Base-by-base conservation (phyloP, 139 green algal genomes). In the Eudorina sp. region DNA sequence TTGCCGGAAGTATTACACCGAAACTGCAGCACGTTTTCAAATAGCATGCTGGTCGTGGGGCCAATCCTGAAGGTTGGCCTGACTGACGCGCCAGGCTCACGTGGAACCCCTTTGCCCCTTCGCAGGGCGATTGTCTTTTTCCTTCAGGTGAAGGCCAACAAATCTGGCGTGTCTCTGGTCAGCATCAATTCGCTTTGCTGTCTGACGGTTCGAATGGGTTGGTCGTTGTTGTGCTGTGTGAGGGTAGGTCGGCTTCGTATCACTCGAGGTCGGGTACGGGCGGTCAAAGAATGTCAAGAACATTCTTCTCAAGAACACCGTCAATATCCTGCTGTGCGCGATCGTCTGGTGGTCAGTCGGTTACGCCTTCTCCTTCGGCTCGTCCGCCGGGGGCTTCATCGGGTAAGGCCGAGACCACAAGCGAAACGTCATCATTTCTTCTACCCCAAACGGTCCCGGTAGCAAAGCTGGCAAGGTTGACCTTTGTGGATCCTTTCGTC, bases 341-440 rank as follows among this genome's bases (percentile, higher is more conserved):
- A 38, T 94, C 36, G 85, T 76, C 43, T 96, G 92, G 90, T 96
- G 94, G 94, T 83, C 91, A 0, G 78, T 97, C 0, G 95, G 95
- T 4, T 97, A 92, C 55, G 94, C 92, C 27, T 96, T 98, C 79
- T 88, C 91, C 8, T 92, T 95, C 64, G 95, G 94, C 4, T 21
- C 74, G 4, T 85, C 69, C 9, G 86, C 85, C 5, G 45, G 31
- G 18, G 91, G 92, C n/a, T 90, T 96, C 46, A 92, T 96, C 7
- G 94, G 94, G 92, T 94, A 68, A 81, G 90, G 23, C 40, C 18
- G n/a, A n/a, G n/a, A n/a, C n/a, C n/a, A n/a, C n/a, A n/a, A n/a
- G n/a, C n/a, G n/a, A n/a, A n/a, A n/a, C n/a, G n/a, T n/a, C n/a
- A n/a, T n/a, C n/a, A n/a, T n/a, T n/a, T n/a, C n/a, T n/a, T n/a